Percentiles rank a stretch among this genome's conserved stretches.
Evolutionary conservation across 257 asterid genomes (phyloP).

Genomic region (Catharanthus roseus): DNA sequence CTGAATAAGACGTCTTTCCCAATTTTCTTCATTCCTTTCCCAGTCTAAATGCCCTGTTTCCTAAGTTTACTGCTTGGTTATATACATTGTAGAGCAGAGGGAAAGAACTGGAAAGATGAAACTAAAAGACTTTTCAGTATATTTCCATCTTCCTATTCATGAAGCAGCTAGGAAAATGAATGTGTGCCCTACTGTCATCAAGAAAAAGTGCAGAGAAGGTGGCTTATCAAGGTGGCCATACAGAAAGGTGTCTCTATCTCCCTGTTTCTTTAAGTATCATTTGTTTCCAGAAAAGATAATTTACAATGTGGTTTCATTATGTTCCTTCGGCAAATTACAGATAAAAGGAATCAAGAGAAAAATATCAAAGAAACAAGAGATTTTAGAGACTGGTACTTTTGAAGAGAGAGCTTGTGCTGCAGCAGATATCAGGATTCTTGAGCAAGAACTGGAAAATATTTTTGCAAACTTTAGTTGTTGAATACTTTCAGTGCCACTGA

Average conservation of each 20-base stretch:
- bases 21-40: not conserved
- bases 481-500: not conserved
- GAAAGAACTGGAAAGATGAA: slow-evolving; percentile 51
- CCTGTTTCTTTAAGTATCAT: not conserved
- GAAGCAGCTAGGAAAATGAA: slow-evolving; percentile 38
- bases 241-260: slow-evolving; percentile 37
- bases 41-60: not conserved
- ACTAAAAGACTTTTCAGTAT: slow-evolving; percentile 36
- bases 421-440: slow-evolving; percentile 32
- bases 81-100: slow-evolving; percentile 46
- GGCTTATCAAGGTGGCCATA: slow-evolving; percentile 64
- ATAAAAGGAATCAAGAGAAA: slow-evolving; percentile 39
- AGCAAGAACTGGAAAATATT: slow-evolving; percentile 23
- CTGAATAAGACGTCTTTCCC: too few relatives aligned
- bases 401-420: slow-evolving; percentile 23
- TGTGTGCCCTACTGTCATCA: slow-evolving; percentile 55
- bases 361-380: slow-evolving; percentile 23
- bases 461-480: slow-evolving; percentile 18
- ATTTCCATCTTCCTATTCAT: slow-evolving; percentile 49
- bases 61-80: not conserved
- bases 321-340: slow-evolving; percentile 26
- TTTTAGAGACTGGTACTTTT: slow-evolving; percentile 22
- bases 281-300: not conserved
- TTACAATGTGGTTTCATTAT: too few relatives aligned
- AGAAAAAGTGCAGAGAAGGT: slow-evolving; percentile 53